Percentiles rank a stretch among this genome's conserved stretches.
phyloP scores from a whole-genome alignment of 768 basidiomycete genomes.

The Artomyces pyxidatus region DNA sequence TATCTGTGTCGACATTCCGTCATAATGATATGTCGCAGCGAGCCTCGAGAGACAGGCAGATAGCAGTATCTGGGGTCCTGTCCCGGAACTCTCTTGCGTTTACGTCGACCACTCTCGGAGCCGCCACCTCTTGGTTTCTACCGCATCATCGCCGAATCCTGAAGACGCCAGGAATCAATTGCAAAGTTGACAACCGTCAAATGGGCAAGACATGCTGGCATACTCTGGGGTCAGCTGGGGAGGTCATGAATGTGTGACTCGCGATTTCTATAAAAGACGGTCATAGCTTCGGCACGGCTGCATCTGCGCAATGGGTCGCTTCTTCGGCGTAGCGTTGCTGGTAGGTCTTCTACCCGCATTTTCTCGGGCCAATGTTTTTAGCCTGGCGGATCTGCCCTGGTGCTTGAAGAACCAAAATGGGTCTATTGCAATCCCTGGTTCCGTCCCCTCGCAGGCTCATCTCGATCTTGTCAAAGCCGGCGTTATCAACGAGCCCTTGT shows the following conservation, averaged over 20 bases:
- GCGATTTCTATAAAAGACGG: not conserved
- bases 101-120: too few relatives aligned
- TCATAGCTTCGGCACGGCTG: not conserved
- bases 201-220: too few relatives aligned
- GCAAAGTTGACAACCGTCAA: too few relatives aligned
- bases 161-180: too few relatives aligned
- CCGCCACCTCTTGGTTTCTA: too few relatives aligned
- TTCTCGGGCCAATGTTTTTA: conserved; percentile 24
- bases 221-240: not conserved
- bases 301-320: not conserved
- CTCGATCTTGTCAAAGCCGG: conserved; percentile 44
- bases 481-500: conserved; percentile 43
- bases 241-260: not conserved
- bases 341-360: not conserved
- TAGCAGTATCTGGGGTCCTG: too few relatives aligned
- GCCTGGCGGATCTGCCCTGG: conserved; percentile 41
- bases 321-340: not conserved
- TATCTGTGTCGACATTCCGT: too few relatives aligned
- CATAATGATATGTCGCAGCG: too few relatives aligned
- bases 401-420: conserved; percentile 46
- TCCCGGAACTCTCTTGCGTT: too few relatives aligned
- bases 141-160: too few relatives aligned
- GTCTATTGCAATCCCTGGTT: conserved; percentile 42
- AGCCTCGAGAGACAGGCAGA: too few relatives aligned
- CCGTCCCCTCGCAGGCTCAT: conserved; percentile 45